Conservation (phyloP, 768 basidiomycete genomes). For the Boletus rufocinnamomeus region DNA sequence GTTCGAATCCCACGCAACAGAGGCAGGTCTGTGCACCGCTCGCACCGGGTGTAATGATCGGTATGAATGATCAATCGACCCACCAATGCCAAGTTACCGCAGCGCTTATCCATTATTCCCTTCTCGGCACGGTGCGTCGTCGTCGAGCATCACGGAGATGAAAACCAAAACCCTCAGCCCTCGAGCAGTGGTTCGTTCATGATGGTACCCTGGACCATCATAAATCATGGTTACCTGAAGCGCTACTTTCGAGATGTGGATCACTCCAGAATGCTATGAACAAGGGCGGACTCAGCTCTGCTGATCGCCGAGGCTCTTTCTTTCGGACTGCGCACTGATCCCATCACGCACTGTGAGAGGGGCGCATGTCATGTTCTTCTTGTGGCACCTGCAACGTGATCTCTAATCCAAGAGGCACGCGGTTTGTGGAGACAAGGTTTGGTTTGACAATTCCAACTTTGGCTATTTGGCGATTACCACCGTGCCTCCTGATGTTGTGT, state of each 20-base stretch:
- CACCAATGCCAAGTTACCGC: background rate
- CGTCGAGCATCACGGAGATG: slow-evolving; percentile 3
- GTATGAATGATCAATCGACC: background rate
- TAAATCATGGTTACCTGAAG: background rate
- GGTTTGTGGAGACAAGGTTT: background rate
- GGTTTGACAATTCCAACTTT: slow-evolving; percentile 1
- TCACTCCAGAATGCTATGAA: background rate
- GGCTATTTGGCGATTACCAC: background rate
- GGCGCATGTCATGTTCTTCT: background rate
- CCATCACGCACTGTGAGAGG: background rate
- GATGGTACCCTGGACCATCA: background rate
- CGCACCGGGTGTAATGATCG: background rate
- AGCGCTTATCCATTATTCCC: slow-evolving; percentile 1
- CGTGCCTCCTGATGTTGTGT: background rate
- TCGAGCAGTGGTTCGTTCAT: background rate
- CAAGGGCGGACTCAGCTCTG: background rate
- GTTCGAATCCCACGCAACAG: background rate
- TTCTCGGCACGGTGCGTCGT: background rate
- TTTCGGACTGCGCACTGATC: background rate
- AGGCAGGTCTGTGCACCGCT: background rate
- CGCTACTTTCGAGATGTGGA: background rate
- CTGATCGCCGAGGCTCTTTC: background rate
- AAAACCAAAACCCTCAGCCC: slow-evolving; percentile 15
- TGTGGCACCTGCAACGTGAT: background rate
- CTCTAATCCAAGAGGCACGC: background rate